Conservation (phyloP, 208 protist species). For the Trypanosomatidae sp. region DNA sequence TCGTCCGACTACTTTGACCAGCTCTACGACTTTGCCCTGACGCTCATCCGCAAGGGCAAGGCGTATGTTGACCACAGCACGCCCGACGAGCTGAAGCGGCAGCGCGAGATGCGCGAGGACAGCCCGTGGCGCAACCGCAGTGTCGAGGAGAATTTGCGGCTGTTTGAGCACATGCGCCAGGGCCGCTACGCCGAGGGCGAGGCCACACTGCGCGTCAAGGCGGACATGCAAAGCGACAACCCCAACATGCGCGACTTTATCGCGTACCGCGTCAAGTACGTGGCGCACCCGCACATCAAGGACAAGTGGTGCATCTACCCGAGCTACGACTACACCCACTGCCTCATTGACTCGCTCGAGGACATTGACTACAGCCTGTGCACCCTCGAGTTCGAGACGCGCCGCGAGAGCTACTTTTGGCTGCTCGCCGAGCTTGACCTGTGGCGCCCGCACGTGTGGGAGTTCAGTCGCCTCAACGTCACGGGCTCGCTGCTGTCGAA, state of each 20-base stretch:
- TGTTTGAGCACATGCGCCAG: slow-evolving; percentile 91
- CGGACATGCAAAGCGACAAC: slow-evolving; percentile 96
- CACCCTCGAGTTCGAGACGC: slow-evolving; percentile 99
- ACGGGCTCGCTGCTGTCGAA: slow-evolving; percentile 97
- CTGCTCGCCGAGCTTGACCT: slow-evolving; percentile 81
- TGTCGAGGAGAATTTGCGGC: slow-evolving; percentile 84
- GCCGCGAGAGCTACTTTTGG: slow-evolving; percentile 96
- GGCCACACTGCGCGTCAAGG: slow-evolving; percentile 97
- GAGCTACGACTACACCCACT: slow-evolving; percentile 99
- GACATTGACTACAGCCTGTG: slow-evolving; percentile 99
- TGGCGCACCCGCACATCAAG: slow-evolving; percentile 87
- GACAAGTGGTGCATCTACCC: slow-evolving; percentile 99
- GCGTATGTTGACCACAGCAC: slow-evolving; percentile 98
- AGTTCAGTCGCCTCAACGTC: slow-evolving; percentile 97
- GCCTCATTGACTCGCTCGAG: slow-evolving; percentile 98
- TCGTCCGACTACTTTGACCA: slow-evolving; percentile 98
- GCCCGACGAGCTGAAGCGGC: slow-evolving; percentile 89
- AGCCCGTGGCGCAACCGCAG: slow-evolving; percentile 86
- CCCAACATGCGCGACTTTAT: slow-evolving; percentile 98
- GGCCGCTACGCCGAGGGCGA: slow-evolving; percentile 96
- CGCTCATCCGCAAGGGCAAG: slow-evolving; percentile 96
- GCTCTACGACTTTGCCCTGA: slow-evolving; percentile 95
- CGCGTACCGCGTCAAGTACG: slow-evolving; percentile 98
- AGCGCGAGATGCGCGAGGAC: slow-evolving; percentile 70
- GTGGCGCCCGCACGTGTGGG: slow-evolving; percentile 93